Base-by-base conservation (phyloP, 495 filamentous ascomycete species). In the Immersiella caudata region DNA sequence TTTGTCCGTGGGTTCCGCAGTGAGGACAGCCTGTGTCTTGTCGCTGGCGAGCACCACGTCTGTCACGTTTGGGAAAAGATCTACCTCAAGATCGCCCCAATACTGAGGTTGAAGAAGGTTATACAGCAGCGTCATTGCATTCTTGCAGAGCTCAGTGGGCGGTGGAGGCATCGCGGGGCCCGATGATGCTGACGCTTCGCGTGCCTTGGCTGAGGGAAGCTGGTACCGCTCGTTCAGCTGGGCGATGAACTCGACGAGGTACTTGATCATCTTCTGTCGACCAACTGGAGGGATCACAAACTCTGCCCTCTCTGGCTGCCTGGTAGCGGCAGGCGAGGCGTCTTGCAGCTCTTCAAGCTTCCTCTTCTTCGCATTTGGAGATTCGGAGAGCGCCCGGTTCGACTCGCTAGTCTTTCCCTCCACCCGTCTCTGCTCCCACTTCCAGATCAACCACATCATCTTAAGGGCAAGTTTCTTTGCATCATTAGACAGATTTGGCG, bases 191-290 rank as follows among this genome's bases (percentile, higher is more conserved):
- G 82, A 71, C 9, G 81, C 70, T 25, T 89, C 87, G 70, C 89
- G 89, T 21, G 86, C 78, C 49, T 87, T 89, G 20, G 88, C 84
- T 14, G 91, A 90, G 6, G 88, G 88, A 33, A 91, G 87, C 57
- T 85, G 88, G 79, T 90, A 97, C 51, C 91, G 86, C 78, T 95
- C 94, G 56, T 87, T 89, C n/a, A 95, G 85, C 24, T 90, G 88
- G 7, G 92, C 93, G 72, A 98, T 97, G 76, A 97, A 97, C 46
- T 94, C 90, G 24, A 97, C 92, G 21, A 98, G 84, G 75, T 97
- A 98, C 73, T 94, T 96, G 52, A 97, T 86, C 79, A 98, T 88
- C 72, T 93, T 88, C 9, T 85, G 85, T 14, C 93, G 84, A 40
- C 91, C 86, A 16, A 85, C 73, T 7, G 82, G 71, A 58, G 91